Conservation (phyloP, 2,329 filamentous ascomycete genomes). For the Periconia digitata region DNA sequence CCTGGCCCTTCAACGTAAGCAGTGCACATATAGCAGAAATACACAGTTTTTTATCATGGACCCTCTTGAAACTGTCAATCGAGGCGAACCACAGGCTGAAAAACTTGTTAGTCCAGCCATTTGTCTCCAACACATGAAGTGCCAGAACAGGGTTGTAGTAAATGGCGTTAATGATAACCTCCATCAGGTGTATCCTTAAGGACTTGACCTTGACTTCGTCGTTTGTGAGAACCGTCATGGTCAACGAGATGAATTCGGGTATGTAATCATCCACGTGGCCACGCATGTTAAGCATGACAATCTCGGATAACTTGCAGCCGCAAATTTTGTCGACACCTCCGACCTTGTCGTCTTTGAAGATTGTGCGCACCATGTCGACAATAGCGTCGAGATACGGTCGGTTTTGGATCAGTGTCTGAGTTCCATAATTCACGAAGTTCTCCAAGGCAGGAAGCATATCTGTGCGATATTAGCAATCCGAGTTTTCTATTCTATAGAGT, state of each 20-base stretch:
- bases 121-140: slow-evolving; percentile 83
- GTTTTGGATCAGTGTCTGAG: slow-evolving; percentile 76
- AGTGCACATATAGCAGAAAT: slow-evolving; percentile 91
- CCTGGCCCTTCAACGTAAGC: slow-evolving; percentile 74
- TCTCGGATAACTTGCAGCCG: slow-evolving; percentile 95
- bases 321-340: slow-evolving; percentile 94
- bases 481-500: neutral
- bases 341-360: slow-evolving; percentile 90
- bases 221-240: slow-evolving; percentile 77
- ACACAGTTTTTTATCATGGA: slow-evolving; percentile 98
- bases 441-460: slow-evolving; percentile 98
- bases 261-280: slow-evolving; percentile 87
- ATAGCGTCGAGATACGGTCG: slow-evolving; percentile 85
- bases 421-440: slow-evolving; percentile 95
- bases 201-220: slow-evolving; percentile 86
- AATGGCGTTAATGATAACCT: slow-evolving; percentile 97
- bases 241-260: slow-evolving; percentile 83
- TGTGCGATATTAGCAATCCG: slow-evolving; percentile 24
- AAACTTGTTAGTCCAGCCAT: slow-evolving; percentile 97
- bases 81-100: slow-evolving; percentile 98
- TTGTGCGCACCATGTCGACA: slow-evolving; percentile 90
- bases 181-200: slow-evolving; percentile 94
- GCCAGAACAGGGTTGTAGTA: slow-evolving; percentile 93
- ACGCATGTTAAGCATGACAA: slow-evolving; percentile 92
- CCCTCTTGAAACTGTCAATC: slow-evolving; percentile 88